A percentile compares a stretch with the other conserved stretches of the same genome.
These are phyloP conservation scores for Crithidia brevicula DNA, from an alignment of 208 protist genomes.

Conservation along the genomic window DNA sequence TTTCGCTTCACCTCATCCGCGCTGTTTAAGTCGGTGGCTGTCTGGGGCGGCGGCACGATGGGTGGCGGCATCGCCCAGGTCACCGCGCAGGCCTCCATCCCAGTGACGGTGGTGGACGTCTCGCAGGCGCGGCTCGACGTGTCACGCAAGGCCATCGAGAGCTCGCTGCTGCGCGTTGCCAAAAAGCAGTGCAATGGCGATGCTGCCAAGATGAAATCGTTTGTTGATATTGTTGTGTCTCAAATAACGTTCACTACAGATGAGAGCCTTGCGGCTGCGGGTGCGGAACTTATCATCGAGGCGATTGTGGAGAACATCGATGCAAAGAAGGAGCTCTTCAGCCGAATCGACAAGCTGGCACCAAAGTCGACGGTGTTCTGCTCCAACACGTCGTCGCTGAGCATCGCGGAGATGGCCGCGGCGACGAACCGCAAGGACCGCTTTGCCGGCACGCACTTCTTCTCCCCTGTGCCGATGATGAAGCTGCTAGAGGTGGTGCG, in stretches of 20 bases:
- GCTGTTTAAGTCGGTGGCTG: constrained; percentile 49
- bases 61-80: constrained; percentile 78
- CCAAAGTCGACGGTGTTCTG: constrained; percentile 77
- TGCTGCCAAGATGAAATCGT: constrained; percentile 41
- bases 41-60: constrained; percentile 79
- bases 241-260: constrained; percentile 72
- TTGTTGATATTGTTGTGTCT: constrained; percentile 42
- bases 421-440: constrained; percentile 56
- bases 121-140: constrained; percentile 57
- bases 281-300: constrained; percentile 65
- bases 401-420: constrained; percentile 63
- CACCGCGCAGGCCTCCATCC: constrained; percentile 44
- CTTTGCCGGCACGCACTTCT: constrained; percentile 91
- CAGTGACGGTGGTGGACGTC: constrained; percentile 65
- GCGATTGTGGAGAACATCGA: constrained; percentile 73
- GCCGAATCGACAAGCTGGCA: constrained; percentile 52
- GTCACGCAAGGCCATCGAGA: constrained; percentile 56
- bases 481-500: constrained; percentile 91
- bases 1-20: constrained; percentile 24
- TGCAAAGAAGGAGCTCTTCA: constrained; percentile 63
- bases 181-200: constrained; percentile 72
- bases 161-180: constrained; percentile 53
- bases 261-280: constrained; percentile 37
- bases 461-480: constrained; percentile 92
- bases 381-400: constrained; percentile 88